A percentile compares a stretch with the other conserved stretches of the same genome.
phyloP scores from a whole-genome alignment of 805 yeast genomes.

The Candida adriatica region DNA sequence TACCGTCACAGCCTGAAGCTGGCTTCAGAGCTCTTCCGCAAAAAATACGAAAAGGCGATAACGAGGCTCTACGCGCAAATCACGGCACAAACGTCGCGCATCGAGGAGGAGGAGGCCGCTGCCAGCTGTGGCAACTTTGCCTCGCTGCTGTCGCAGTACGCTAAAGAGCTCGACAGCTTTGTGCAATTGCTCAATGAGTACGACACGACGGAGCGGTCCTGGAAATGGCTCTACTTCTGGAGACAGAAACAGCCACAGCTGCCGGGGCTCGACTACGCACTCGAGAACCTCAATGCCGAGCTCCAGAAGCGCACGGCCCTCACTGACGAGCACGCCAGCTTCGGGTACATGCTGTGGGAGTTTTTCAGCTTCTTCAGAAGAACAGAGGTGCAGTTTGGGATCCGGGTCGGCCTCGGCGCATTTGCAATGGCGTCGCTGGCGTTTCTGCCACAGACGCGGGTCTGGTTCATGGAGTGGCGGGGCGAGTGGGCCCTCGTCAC shows the following conservation, averaged over 20 bases:
- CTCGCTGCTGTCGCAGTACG: conserved; percentile 53
- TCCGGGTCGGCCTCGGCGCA: conserved; percentile 76
- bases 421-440: conserved; percentile 61
- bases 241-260: conserved; percentile 5
- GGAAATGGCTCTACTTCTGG: conserved; percentile 55
- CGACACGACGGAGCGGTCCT: conserved; percentile 26
- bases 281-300: conserved; percentile 11
- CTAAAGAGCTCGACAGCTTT: conserved; percentile 47
- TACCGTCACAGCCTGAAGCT: conserved; percentile 39
- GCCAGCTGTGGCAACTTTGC: conserved; percentile 82
- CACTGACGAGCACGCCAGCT: conserved; percentile 10
- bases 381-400: conserved; percentile 70
- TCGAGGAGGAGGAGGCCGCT: conserved; percentile 73
- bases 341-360: conserved; percentile 39
- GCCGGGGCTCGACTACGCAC: conserved; percentile 14
- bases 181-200: conserved; percentile 38
- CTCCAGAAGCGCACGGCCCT: conserved; percentile 21
- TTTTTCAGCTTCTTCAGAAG: conserved; percentile 45
- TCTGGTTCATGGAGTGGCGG: conserved; percentile 55
- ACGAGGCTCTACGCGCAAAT: conserved; percentile 42
- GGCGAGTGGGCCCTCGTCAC: conserved; percentile 86
- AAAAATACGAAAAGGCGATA: conserved; percentile 52
- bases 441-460: conserved; percentile 48
- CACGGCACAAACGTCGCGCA: conserved; percentile 29
- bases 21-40: conserved; percentile 50